Evolutionary conservation across 1,284 basidiomycete species (phyloP), one percentile per base, ranked within the genome.

Genomic region (Sphagnurus paluster): DNA sequence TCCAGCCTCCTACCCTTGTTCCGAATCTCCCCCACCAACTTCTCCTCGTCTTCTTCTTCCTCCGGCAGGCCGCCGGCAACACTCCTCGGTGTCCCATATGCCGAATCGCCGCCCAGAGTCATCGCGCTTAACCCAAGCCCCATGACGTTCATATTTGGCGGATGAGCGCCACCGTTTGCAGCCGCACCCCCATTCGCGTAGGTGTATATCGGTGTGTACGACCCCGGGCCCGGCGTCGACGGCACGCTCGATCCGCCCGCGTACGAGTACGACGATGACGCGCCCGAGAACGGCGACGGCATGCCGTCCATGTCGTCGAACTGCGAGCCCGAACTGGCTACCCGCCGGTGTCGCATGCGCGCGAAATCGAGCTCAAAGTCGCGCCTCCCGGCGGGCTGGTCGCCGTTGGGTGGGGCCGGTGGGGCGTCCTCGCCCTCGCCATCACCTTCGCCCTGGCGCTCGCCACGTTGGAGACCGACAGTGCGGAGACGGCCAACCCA

Each of bases 401-500:
- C 38, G 6, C 24, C 34, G 9, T 29, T 10, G 20, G 38, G 11
- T n/a, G 19, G 7, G 20, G 48, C 29, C 13, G 46, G 29, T 2
- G 43, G 42, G 5, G 45, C 39, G 1, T 42, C 44, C 1, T 52
- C 50, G n/a, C 45, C 54, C 2, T 55, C 61, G 30, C 60, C 44
- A 0, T 52, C 50, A n/a, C 45, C 54, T 2, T 55, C 61, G 30
- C 60, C 61, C 33, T 63, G 57, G 8, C 55, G 28, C 19, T 34
- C 60, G 10, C 60, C 64, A 14, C 89, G 80, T 57, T 91, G 85
- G 30, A 90, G 67, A 7, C 89, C 89, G 34, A 91, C 78, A 20
- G 85, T 72, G 4, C 87, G 79, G 20, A 92, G 68, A 6, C 89
- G 79, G 44, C 87, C 86, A 28, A 92, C 86, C 89, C 89, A 90